Evolutionary conservation across 2,329 filamentous ascomycete species (phyloP), one percentile per base, ranked within the genome.

Genomic region (Biscogniauxia marginata): DNA sequence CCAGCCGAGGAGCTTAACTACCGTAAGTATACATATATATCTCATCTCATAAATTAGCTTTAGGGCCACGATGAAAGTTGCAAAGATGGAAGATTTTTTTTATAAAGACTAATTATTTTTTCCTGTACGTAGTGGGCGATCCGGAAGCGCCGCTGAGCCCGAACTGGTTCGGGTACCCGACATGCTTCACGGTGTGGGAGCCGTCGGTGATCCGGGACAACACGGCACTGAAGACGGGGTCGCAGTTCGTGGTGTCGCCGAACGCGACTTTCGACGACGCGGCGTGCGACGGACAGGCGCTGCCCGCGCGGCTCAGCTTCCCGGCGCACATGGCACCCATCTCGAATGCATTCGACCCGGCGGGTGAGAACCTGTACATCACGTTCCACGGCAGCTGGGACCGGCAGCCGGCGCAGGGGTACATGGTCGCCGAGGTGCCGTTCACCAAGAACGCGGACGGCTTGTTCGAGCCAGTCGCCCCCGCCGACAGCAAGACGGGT

Each of bases 1-100:
- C 85, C 85, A 0, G 85, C 80, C 7, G 85, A 88, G 66, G 83
- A 88, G 68, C 66, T 88, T 64, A 88, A 88, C 69, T 88, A 82
- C 70, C 80, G 66, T 68, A 25, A 64, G 63, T 23, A n/a, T n/a
- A n/a, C n/a, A n/a, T n/a, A n/a, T n/a, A n/a, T n/a, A n/a, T n/a
- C n/a, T n/a, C n/a, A n/a, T n/a, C n/a, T n/a, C n/a, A n/a, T n/a
- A n/a, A n/a, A n/a, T n/a, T n/a, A n/a, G n/a, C n/a, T n/a, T n/a
- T n/a, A n/a, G n/a, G n/a, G n/a, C n/a, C n/a, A n/a, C n/a, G n/a
- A n/a, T n/a, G n/a, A n/a, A n/a, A n/a, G n/a, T n/a, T n/a, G n/a
- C n/a, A n/a, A n/a, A n/a, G n/a, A n/a, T n/a, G n/a, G n/a, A n/a
- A n/a, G n/a, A n/a, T n/a, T n/a, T n/a, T n/a, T n/a, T n/a, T n/a